Conservation (phyloP, 164 flowering plant genomes). For the Houttuynia cordata region DNA sequence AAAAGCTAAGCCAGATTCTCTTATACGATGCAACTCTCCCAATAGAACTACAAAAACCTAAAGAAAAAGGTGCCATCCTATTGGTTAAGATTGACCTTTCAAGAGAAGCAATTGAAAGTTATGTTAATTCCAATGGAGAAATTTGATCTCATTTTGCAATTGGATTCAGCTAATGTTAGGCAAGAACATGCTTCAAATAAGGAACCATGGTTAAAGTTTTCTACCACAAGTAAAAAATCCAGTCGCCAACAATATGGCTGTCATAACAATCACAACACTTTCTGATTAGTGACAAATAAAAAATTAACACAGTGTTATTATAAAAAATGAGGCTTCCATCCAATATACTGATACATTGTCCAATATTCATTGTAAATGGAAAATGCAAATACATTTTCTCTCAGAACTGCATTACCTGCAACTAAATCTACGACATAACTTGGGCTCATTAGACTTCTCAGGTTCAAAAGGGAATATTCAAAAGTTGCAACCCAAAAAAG, state of each 20-base stretch:
- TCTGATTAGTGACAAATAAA: not conserved
- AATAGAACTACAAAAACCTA: not conserved
- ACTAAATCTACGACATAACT: not conserved
- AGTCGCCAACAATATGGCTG: not conserved
- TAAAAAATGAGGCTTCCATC: not conserved
- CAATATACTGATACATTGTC: no score
- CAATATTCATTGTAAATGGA: not conserved
- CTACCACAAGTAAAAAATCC: not conserved
- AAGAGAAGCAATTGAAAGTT: no score
- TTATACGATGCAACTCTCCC: not conserved
- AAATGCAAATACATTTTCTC: not conserved
- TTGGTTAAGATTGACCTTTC: not conserved
- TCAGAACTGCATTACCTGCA: not conserved
- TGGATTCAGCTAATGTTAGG: not conserved
- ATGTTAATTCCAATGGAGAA: not conserved
- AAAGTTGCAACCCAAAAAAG: not conserved
- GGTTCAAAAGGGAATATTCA: not conserved
- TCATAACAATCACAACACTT: no score
- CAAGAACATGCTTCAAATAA: no score
- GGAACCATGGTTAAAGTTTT: not conserved
- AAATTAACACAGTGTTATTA: not conserved
- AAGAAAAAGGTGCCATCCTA: not conserved
- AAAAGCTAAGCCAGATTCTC: not conserved
- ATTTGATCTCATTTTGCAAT: not conserved
- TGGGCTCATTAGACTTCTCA: not conserved